Percentiles rank a stretch among this genome's conserved stretches.
These are phyloP conservation scores for Craspedostauros australis DNA, from an alignment of 108 stramenopile genomes.

Conservation along the genomic window DNA sequence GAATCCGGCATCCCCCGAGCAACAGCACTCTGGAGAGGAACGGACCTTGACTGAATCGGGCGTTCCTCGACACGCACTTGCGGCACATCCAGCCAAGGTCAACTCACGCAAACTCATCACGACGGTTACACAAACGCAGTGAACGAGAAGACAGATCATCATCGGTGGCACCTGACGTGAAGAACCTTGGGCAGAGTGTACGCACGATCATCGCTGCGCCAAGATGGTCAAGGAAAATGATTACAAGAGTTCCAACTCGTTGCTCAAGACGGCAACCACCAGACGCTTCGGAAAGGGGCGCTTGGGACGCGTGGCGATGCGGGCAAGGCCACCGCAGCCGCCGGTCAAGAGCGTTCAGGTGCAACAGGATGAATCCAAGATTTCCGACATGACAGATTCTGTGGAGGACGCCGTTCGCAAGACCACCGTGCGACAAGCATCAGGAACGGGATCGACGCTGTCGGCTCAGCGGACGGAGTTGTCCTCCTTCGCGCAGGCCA, in stretches of 20 bases:
- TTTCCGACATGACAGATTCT: conserved; percentile 19
- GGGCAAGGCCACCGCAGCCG: background rate
- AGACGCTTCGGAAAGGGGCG: conserved; percentile 8
- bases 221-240: conserved; percentile 25
- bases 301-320: conserved; percentile 4
- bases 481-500: background rate
- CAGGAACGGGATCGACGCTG: conserved; percentile 1
- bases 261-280: conserved; percentile 22
- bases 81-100: too few relatives aligned
- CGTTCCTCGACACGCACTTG: too few relatives aligned
- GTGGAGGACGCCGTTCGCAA: conserved; percentile 5
- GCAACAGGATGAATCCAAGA: conserved; percentile 8
- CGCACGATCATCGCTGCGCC: too few relatives aligned
- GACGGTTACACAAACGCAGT: too few relatives aligned
- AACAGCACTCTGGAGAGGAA: too few relatives aligned
- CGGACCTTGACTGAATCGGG: too few relatives aligned
- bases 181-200: too few relatives aligned
- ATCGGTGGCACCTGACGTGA: too few relatives aligned
- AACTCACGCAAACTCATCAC: too few relatives aligned
- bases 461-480: background rate
- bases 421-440: conserved; percentile 2
- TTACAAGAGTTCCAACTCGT: conserved; percentile 7
- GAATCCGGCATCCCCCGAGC: too few relatives aligned
- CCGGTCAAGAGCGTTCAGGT: conserved; percentile 25
- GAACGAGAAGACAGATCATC: too few relatives aligned